Conservation (phyloP, 2,329 filamentous ascomycete genomes). For the Moelleriella libera region DNA sequence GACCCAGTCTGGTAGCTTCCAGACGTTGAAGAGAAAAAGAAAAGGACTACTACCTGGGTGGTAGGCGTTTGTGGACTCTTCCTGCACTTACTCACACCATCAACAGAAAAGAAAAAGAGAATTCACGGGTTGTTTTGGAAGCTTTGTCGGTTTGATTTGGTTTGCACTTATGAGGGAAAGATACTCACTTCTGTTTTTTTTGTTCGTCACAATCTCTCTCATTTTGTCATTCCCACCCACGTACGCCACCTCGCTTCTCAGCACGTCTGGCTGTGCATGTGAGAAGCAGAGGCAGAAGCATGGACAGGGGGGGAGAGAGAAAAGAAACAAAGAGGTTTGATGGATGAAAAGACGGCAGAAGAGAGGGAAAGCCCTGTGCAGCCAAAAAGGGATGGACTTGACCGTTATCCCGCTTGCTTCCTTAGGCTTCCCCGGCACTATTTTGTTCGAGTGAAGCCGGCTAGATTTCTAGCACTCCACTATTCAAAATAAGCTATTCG, state of each 20-base stretch:
- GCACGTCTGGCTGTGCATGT: too few species aligned
- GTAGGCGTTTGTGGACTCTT: too few species aligned
- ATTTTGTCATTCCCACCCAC: not conserved
- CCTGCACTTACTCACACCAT: not conserved
- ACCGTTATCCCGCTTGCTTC: conserved; percentile 56
- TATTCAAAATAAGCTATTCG: not conserved
- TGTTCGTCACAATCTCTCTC: conserved; percentile 5
- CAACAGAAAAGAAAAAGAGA: conserved; percentile 1
- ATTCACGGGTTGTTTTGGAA: conserved; percentile 1
- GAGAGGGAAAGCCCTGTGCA: conserved; percentile 98
- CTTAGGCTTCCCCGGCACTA: conserved; percentile 12
- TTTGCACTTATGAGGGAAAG: conserved; percentile 98
- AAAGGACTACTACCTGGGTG: too few species aligned
- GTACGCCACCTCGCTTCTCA: too few species aligned
- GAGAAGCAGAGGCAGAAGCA: not conserved
- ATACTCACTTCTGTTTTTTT: conserved; percentile 47
- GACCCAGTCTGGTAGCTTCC: too few species aligned
- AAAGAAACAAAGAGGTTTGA: not conserved
- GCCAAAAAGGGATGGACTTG: conserved; percentile 64
- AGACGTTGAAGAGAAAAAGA: not conserved
- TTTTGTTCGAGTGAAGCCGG: conserved; percentile 1
- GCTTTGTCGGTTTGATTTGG: conserved; percentile 36
- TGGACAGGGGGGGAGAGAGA: not conserved
- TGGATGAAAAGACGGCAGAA: not conserved
- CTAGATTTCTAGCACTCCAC: too few species aligned